Conservation (phyloP, 208 protist genomes). For the Crithidia acanthocephali region DNA sequence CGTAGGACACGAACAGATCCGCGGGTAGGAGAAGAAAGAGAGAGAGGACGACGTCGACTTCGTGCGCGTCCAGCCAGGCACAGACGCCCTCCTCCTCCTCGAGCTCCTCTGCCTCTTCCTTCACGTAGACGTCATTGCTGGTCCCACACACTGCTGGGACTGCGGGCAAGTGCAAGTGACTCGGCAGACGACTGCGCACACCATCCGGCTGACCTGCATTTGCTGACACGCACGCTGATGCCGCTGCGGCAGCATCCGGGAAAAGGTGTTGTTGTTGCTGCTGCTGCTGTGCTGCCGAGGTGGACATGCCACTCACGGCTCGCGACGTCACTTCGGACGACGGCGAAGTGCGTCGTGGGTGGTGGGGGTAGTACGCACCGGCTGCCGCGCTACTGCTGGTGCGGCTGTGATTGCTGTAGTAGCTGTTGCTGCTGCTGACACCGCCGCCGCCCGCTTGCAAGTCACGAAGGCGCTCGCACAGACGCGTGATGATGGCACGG, state of each 20-base stretch:
- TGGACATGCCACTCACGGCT: conserved; percentile 5
- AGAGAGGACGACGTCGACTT: conserved; percentile 37
- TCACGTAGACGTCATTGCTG: background rate
- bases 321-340: background rate
- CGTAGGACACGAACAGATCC: conserved; percentile 82
- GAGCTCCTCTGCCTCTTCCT: background rate
- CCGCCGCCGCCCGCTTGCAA: conserved; percentile 31
- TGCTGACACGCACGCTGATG: too few species aligned
- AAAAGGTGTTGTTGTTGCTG: background rate
- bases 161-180: too few species aligned
- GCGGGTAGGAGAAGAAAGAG: conserved; percentile 69
- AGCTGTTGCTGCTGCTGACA: background rate
- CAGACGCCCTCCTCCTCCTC: conserved; percentile 10
- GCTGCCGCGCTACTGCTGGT: background rate
- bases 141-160: too few species aligned
- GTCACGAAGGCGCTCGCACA: conserved; percentile 65
- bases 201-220: too few species aligned
- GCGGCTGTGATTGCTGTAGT: conserved; percentile 6
- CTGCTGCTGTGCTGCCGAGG: background rate
- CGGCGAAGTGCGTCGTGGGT: background rate
- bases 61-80: conserved; percentile 33
- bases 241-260: too few species aligned
- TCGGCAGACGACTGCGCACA: too few species aligned
- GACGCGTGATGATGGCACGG: conserved; percentile 48
- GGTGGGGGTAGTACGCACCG: background rate